A percentile compares a stretch with the other conserved stretches of the same genome.
Conservation (phyloP, 192 early-diverging fungal species). For the Ramicandelaber brevisporus region DNA sequence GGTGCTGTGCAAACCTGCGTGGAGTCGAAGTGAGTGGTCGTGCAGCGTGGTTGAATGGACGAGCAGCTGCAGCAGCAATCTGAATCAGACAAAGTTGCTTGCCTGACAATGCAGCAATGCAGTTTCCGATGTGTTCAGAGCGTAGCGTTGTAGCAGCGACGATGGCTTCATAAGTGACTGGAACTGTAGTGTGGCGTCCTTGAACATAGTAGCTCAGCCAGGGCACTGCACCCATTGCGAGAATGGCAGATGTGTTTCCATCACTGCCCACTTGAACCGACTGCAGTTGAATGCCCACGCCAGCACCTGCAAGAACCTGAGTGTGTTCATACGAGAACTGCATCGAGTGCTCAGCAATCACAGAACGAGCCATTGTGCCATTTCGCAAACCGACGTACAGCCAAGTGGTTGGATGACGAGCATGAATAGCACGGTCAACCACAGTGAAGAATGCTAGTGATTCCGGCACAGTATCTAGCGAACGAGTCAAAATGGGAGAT, state of each 20-base stretch:
- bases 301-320: constrained; percentile 62
- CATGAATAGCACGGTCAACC: constrained; percentile 39
- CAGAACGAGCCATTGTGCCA: constrained; percentile 68
- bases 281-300: constrained; percentile 66
- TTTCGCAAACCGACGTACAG: constrained; percentile 76
- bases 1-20: constrained; percentile 47
- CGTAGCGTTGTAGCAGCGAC: constrained; percentile 62
- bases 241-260: constrained; percentile 43
- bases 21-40: constrained; percentile 77
- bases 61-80: constrained; percentile 54
- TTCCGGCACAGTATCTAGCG: constrained; percentile 30
- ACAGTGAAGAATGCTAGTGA: constrained; percentile 61
- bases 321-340: constrained; percentile 55
- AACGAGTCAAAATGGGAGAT: too few species aligned
- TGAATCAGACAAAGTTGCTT: constrained; percentile 71
- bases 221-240: constrained; percentile 62
- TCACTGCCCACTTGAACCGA: too few species aligned
- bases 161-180: constrained; percentile 65
- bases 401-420: too few species aligned
- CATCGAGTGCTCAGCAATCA: constrained; percentile 61
- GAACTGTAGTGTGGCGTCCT: constrained; percentile 40
- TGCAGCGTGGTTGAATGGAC: constrained; percentile 59
- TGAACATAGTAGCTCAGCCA: constrained; percentile 73
- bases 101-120: constrained; percentile 64
- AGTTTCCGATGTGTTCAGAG: constrained; percentile 68